Conservation (phyloP, 768 basidiomycete genomes). For the Xerocomus spinulosus region DNA sequence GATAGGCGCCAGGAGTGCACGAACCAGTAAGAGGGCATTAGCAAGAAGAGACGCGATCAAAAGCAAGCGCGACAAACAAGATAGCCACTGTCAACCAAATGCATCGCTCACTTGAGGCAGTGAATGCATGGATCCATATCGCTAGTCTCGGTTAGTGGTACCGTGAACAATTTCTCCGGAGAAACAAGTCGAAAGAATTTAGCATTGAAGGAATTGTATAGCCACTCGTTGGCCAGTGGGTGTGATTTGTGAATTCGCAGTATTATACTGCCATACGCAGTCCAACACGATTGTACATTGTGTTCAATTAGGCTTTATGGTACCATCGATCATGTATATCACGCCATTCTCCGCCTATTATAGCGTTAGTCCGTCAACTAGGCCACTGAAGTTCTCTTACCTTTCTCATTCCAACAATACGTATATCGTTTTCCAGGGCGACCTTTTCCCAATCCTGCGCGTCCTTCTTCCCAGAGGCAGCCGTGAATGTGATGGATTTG, state of each 20-base stretch:
- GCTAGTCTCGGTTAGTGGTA: no score
- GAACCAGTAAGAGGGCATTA: not conserved
- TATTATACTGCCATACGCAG: not conserved
- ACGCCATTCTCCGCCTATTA: slow-evolving; percentile 41
- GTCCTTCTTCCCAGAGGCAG: slow-evolving; percentile 30
- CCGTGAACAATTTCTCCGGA: no score
- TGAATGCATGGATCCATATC: no score
- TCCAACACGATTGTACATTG: not conserved
- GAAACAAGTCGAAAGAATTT: no score
- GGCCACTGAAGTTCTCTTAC: slow-evolving; percentile 32
- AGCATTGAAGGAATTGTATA: no score
- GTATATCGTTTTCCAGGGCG: slow-evolving; percentile 50
- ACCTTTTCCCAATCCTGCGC: slow-evolving; percentile 56
- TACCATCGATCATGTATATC: slow-evolving; percentile 41
- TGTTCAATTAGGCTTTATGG: slow-evolving; percentile 24
- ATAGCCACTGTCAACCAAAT: not conserved
- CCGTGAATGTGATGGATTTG: slow-evolving; percentile 53
- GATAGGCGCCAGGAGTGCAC: no score
- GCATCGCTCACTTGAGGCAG: no score
- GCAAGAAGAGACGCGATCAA: not conserved
- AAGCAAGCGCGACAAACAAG: not conserved
- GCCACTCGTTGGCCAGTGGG: no score
- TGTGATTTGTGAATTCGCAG: not conserved
- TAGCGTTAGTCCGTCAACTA: not conserved
- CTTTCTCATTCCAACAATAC: slow-evolving; percentile 57